These are phyloP conservation scores for Trichoderma parareesei DNA, from an alignment of 495 filamentous ascomycete species.

Conservation along the genomic window DNA sequence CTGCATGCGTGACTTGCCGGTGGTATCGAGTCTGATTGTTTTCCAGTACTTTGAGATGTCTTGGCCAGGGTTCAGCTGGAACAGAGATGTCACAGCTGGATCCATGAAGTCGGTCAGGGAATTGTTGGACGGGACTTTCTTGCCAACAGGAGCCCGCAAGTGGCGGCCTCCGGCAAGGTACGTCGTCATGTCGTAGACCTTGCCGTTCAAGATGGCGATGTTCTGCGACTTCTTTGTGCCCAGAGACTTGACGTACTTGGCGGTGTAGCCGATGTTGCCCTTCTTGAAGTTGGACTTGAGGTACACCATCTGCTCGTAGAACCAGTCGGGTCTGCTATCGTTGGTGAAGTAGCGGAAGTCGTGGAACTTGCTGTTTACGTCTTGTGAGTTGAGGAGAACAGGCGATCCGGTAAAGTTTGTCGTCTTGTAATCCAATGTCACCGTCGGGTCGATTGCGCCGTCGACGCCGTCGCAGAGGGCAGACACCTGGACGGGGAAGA, in stretches of 20 bases:
- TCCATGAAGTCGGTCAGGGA: slow-evolving; percentile 79
- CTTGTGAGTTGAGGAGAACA: slow-evolving; percentile 53
- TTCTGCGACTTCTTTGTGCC: slow-evolving; percentile 47
- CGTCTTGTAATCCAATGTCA: slow-evolving; percentile 71
- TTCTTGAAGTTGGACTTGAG: slow-evolving; percentile 74
- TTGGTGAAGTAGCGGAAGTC: slow-evolving; percentile 84
- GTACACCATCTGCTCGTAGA: slow-evolving; percentile 70
- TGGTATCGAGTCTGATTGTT: slow-evolving; percentile 47
- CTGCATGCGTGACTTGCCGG: slow-evolving; percentile 58
- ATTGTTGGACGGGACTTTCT: slow-evolving; percentile 33
- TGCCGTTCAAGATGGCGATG: slow-evolving; percentile 71
- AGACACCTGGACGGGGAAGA: slow-evolving; percentile 94
- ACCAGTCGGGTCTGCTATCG: slow-evolving; percentile 84
- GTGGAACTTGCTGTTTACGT: slow-evolving; percentile 73
- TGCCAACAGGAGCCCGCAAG: slow-evolving; percentile 45
- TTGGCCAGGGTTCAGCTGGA: slow-evolving; percentile 62
- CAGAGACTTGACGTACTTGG: slow-evolving; percentile 64
- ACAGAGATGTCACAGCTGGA: slow-evolving; percentile 61
- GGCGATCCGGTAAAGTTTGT: slow-evolving; percentile 66
- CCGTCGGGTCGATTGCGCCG: slow-evolving; percentile 54
- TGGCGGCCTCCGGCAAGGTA: slow-evolving; percentile 73
- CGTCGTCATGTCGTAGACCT: slow-evolving; percentile 85
- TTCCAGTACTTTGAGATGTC: slow-evolving; percentile 85
- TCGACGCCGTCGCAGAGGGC: slow-evolving; percentile 75
- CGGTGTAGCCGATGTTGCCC: slow-evolving; percentile 79